A percentile compares a stretch with the other conserved stretches of the same genome.
Evolutionary conservation across 306 rosid species (phyloP).

Genomic region (Albizia julibrissin): DNA sequence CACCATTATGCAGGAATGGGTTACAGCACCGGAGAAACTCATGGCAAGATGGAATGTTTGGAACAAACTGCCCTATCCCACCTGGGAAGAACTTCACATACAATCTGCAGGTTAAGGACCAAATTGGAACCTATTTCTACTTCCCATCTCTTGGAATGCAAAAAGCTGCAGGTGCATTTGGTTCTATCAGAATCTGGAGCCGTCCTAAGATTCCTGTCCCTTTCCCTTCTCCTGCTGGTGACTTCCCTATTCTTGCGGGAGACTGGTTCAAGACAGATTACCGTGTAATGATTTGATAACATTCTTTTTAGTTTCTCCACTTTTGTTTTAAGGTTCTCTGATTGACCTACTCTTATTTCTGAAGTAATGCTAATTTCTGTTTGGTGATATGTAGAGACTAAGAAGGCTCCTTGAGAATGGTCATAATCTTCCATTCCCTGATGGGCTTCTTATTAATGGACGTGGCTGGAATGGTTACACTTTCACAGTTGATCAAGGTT

Average conservation of each 20-base stretch:
- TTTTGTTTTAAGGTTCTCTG: neutral
- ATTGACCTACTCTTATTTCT: neutral
- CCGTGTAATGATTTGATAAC: slow-evolving; percentile 41
- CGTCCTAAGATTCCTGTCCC: slow-evolving; percentile 94
- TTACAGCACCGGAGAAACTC: slow-evolving; percentile 93
- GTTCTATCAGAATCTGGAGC: slow-evolving; percentile 78
- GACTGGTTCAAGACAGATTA: slow-evolving; percentile 88
- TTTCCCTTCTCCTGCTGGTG: slow-evolving; percentile 89
- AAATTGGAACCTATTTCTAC: slow-evolving; percentile 56
- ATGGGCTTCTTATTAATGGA: slow-evolving; percentile 90
- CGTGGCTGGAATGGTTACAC: slow-evolving; percentile 93
- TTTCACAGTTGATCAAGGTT: slow-evolving; percentile 90
- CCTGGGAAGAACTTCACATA: slow-evolving; percentile 54
- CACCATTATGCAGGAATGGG: slow-evolving; percentile 69
- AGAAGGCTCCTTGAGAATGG: slow-evolving; percentile 75
- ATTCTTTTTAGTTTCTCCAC: slow-evolving; percentile 19
- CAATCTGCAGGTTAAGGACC: slow-evolving; percentile 47
- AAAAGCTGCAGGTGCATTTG: slow-evolving; percentile 52
- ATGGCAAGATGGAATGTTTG: slow-evolving; percentile 60
- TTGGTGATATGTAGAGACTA: slow-evolving; percentile 49
- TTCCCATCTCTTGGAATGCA: slow-evolving; percentile 57
- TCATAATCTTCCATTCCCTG: slow-evolving; percentile 78
- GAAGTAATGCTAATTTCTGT: neutral
- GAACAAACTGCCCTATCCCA: slow-evolving; percentile 50
- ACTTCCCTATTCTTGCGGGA: slow-evolving; percentile 76